Evolutionary conservation across 1,284 basidiomycete genomes (phyloP).

Genomic region (Rhodotorula sp.): DNA sequence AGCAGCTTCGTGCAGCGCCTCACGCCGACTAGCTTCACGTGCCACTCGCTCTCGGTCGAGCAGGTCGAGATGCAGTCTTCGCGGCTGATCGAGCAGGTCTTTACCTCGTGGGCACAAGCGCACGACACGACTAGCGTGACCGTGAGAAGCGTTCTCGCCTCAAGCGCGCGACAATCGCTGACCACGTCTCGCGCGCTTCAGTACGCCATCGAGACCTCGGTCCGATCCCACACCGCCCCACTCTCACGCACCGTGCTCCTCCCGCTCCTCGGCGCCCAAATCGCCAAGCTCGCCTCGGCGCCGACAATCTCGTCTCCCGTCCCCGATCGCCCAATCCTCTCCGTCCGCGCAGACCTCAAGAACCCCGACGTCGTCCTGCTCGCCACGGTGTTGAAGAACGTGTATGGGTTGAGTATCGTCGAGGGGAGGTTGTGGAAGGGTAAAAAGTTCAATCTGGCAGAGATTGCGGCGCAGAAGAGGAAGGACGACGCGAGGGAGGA

Average conservation of each 20-base stretch:
- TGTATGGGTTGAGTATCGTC: conserved; percentile 33
- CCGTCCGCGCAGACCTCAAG: conserved; percentile 32
- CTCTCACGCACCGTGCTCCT: conserved; percentile 30
- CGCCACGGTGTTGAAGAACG: conserved; percentile 33
- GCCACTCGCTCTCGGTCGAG: conserved; percentile 26
- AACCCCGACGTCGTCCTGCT: conserved; percentile 38
- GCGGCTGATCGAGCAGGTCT: conserved; percentile 23
- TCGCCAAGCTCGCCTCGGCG: conserved; percentile 11
- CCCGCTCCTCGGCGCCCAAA: conserved; percentile 22
- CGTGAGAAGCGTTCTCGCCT: conserved; percentile 1
- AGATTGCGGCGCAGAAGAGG: conserved; percentile 24
- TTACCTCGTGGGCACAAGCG: conserved; percentile 13
- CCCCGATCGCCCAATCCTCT: conserved; percentile 14
- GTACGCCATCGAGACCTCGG: conserved; percentile 38
- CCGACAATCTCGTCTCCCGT: conserved; percentile 18
- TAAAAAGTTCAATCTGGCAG: conserved; percentile 38
- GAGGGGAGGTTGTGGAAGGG: conserved; percentile 33
- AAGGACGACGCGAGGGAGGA: conserved; percentile 16
- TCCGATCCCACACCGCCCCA: conserved; percentile 34
- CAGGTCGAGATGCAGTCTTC: conserved; percentile 18
- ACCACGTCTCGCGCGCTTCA: neutral
- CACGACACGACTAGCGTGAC: conserved; percentile 24
- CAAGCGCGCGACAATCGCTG: too few species aligned
- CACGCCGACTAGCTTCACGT: conserved; percentile 20
- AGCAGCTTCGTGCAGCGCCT: conserved; percentile 26